Base-by-base conservation (phyloP, 345 rosid genomes). In the Brassica juncea region DNA sequence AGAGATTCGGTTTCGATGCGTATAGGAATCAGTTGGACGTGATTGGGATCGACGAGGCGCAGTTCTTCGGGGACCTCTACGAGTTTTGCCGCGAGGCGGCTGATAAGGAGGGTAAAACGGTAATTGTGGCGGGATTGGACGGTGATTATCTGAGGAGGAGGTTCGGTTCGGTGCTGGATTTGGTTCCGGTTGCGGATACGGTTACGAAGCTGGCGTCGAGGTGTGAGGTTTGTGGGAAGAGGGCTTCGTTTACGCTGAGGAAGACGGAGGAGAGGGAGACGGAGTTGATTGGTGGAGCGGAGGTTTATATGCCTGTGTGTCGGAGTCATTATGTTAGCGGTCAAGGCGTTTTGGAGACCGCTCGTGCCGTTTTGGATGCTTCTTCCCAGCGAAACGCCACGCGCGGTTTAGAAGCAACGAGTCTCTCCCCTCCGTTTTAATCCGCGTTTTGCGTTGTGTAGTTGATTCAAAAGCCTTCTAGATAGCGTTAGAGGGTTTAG, bases 41-140 rank as follows among this genome's bases (percentile, higher is more conserved):
- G 82, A 94, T 94, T n/a, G 97, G 97, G 4, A 92, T 92, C 55
- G 98, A 92, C 14, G 98, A 89, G 77, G 98, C 98, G 68, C 97
- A 92, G 47, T 94, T 92, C 84, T 92, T 94, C 68, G 91, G 83
- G 32, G 98, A 91, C 71, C 85, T 92, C 0, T 89, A 89, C 80
- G 97, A 91, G 71, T 92, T 94, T 79, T 94, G 97, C 83, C 85
- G 87, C 14, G 92, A 89, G 73, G 97, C 93, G 59, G 95, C 99
- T 49, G 99, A 94, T 80, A 83, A 68, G 35, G 93, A 91, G 61
- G 93, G 97, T 15, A 92, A 91, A 85, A 88, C 84, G 23, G 87
- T 91, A 6, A 83, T 94, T 30, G 95, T 94, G n/a, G 94, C 99
- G 8, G 97, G 99, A 28, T 84, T 92, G 34, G 97, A 92, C 63